phyloP scores from a whole-genome alignment of 306 rosid species.

The Arachis hypogaea region DNA sequence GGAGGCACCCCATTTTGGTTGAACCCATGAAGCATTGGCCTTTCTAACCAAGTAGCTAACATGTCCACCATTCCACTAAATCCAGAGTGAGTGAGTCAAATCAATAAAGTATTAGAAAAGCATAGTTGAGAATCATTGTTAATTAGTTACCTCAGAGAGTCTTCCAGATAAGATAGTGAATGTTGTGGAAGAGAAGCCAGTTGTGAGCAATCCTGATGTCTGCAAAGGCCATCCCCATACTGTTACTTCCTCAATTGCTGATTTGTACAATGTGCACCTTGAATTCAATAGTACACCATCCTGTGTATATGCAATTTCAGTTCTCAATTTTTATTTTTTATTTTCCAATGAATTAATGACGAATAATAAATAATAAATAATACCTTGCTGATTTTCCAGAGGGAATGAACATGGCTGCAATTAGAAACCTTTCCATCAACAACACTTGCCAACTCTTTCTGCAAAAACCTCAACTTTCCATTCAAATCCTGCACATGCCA shows the following conservation, averaged over 20 bases:
- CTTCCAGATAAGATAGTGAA: constrained; percentile 77
- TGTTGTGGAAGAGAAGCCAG: constrained; percentile 60
- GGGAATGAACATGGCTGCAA: constrained; percentile 55
- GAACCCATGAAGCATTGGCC: constrained; percentile 76
- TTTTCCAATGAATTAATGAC: background rate
- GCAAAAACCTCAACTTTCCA: constrained; percentile 66
- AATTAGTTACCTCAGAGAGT: constrained; percentile 66
- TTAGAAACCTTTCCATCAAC: constrained; percentile 57
- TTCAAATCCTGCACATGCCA: constrained; percentile 51
- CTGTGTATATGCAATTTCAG: constrained; percentile 43
- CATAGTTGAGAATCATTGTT: background rate
- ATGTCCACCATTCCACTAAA: constrained; percentile 80
- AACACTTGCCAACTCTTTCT: constrained; percentile 56
- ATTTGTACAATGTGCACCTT: constrained; percentile 70
- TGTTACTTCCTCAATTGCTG: constrained; percentile 71
- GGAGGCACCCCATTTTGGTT: constrained; percentile 70
- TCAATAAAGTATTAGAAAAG: background rate
- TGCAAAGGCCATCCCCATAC: constrained; percentile 98
- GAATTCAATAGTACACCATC: constrained; percentile 73
- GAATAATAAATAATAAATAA: background rate
- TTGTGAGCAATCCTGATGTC: constrained; percentile 81
- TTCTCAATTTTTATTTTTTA: background rate
- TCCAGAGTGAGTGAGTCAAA: background rate
- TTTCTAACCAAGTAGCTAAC: constrained; percentile 55
- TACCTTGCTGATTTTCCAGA: constrained; percentile 81